Conservation (phyloP, 495 filamentous ascomycete genomes). For the Neurospora sp. region DNA sequence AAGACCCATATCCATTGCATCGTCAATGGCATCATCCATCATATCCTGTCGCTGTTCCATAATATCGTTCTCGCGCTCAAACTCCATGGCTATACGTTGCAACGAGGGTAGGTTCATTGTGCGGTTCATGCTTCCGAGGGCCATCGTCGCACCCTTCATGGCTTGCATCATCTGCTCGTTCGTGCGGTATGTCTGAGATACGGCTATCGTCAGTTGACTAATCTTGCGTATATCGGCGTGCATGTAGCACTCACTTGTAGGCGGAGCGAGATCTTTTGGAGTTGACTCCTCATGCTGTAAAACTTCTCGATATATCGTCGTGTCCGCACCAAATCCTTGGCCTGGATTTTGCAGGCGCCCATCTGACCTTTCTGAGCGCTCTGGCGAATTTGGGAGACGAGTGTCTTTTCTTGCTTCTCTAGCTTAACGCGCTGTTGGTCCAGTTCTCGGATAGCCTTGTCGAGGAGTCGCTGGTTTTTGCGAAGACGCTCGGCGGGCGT, state of each 20-base stretch:
- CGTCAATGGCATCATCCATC: slow-evolving; percentile 99
- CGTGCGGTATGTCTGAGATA: slow-evolving; percentile 74
- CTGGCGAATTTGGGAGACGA: slow-evolving; percentile 91
- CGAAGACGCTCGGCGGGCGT: slow-evolving; percentile 91
- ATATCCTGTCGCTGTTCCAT: slow-evolving; percentile 99
- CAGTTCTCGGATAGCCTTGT: slow-evolving; percentile 92
- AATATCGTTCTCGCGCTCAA: slow-evolving; percentile 95
- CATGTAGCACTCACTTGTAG: slow-evolving; percentile 59
- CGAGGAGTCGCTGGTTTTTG: slow-evolving; percentile 92
- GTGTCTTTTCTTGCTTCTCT: slow-evolving; percentile 96
- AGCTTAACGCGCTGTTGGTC: slow-evolving; percentile 90
- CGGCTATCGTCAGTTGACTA: slow-evolving; percentile 4
- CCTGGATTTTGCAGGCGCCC: slow-evolving; percentile 92
- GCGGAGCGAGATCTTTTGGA: slow-evolving; percentile 88
- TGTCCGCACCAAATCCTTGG: slow-evolving; percentile 91
- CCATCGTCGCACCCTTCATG: slow-evolving; percentile 92
- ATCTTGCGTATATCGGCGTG: not conserved
- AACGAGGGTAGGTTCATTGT: slow-evolving; percentile 94
- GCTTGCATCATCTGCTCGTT: slow-evolving; percentile 99
- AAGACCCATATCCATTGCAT: slow-evolving; percentile 86
- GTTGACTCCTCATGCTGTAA: slow-evolving; percentile 92
- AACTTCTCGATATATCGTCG: slow-evolving; percentile 95
- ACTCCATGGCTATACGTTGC: slow-evolving; percentile 97
- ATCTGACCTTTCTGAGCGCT: slow-evolving; percentile 96
- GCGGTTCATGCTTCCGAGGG: slow-evolving; percentile 91